Base-by-base conservation (phyloP, 2,329 filamentous ascomycete genomes). In the Parastagonospora avenae region DNA sequence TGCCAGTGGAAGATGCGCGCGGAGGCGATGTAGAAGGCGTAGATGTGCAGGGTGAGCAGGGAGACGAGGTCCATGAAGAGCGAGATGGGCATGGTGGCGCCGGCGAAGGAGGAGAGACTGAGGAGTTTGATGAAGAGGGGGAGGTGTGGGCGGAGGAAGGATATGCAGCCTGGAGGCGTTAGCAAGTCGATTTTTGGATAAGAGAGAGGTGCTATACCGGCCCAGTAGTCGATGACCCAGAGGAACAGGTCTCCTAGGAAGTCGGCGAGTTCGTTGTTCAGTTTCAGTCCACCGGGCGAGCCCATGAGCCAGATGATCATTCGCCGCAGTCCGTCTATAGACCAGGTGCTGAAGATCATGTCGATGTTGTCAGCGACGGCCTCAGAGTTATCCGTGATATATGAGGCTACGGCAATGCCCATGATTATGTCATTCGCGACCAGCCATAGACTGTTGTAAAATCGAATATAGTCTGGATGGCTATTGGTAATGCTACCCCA, bases 141-240 rank as follows among this genome's bases (percentile, higher is more conserved):
- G n/a, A 99, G 79, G 33, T 87, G 82, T 1, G 94, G 93, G 46
- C 88, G 85, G 10, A 97, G 78, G 31, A 88, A 82, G 50, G 85
- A 82, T 67, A 97, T 90, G 66, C 88, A 94, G 62, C 82, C 88
- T 88, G 48, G n/a, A 30, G 42, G 51, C 10, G 41, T 64, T 15
- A 68, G 60, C 39, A 29, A 14, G 16, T 27, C 6, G 8, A 10
- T 8, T 11, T 15, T 9, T 43, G 12, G 11, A 6, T 14, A 2
- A 29, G 12, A 12, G 30, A 2, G 2, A 9, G 29, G 38, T 11
- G 6, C 59, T 84, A 71, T 78, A 90, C 89, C 89, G 50, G 91
- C 90, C 94, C 94, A 99, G 70, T 97, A 95, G 60, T 97, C 92
- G 59, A 99, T 97, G 41, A 99, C 94, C 94, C 94, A 99, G 2